Evolutionary conservation across 2,329 filamentous ascomycete species (phyloP).

Genomic region (Calonectria crousiana): DNA sequence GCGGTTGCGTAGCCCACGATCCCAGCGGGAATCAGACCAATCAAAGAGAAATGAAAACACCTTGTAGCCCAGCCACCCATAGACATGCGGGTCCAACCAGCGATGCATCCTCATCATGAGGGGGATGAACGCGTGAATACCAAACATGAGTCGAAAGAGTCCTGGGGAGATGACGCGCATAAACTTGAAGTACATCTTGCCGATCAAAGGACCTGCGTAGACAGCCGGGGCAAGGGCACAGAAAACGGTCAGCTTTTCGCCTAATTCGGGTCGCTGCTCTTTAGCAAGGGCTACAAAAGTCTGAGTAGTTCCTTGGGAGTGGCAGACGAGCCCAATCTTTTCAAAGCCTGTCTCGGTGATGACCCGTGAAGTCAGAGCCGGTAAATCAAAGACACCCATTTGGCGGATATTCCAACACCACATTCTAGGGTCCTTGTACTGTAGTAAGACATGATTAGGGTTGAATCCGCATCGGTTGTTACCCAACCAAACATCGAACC

Average conservation of each 20-base stretch:
- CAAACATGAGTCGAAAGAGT: slow-evolving; percentile 86
- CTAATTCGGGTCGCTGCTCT: slow-evolving; percentile 87
- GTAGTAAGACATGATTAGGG: slow-evolving; percentile 79
- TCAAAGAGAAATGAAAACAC: slow-evolving; percentile 92
- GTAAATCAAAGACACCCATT: slow-evolving; percentile 90
- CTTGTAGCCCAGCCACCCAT: slow-evolving; percentile 86
- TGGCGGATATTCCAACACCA: slow-evolving; percentile 97
- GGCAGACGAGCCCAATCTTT: slow-evolving; percentile 85
- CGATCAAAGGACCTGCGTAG: slow-evolving; percentile 88
- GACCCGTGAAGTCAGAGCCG: slow-evolving; percentile 84
- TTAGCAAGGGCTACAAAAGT: slow-evolving; percentile 90
- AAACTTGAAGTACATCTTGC: slow-evolving; percentile 91
- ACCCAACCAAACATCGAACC: slow-evolving; percentile 95
- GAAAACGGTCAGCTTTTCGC: slow-evolving; percentile 86
- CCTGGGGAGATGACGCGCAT: slow-evolving; percentile 83
- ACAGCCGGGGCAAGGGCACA: slow-evolving; percentile 92
- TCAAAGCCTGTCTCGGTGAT: slow-evolving; percentile 85
- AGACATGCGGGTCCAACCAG: slow-evolving; percentile 73
- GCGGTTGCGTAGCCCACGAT: slow-evolving; percentile 79
- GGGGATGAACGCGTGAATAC: slow-evolving; percentile 93
- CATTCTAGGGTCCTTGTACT: slow-evolving; percentile 86
- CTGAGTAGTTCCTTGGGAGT: slow-evolving; percentile 93
- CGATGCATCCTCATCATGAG: slow-evolving; percentile 90
- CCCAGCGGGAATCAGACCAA: slow-evolving; percentile 90
- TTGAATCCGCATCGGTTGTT: slow-evolving; percentile 92